Base-by-base conservation (phyloP, 768 basidiomycete genomes). In the Boletus pseudopeckii region DNA sequence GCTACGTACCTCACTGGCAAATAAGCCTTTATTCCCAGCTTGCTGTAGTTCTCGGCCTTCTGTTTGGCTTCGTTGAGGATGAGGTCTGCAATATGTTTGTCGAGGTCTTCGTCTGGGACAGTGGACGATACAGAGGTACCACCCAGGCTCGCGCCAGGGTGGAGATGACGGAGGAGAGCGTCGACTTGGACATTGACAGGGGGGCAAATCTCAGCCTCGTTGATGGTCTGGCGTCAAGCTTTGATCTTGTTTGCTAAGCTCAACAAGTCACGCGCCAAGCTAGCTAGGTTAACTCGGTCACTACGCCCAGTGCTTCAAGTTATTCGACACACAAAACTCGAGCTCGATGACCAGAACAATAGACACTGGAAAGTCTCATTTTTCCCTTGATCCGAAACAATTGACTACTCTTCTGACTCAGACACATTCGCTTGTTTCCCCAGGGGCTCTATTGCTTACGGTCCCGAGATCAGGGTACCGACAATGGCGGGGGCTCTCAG, bases 41-140 rank as follows among this genome's bases (percentile, higher is more conserved):
- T 81, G 48, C 76, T 73, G 67, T 93, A 98, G 53, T 74, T 78
- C 63, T 88, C 84, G 33, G 92, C 92, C 71, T 93, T 91, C 77
- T 86, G 85, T 74, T 91, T 92, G 2, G 97, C 96, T 70, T 98
- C 97, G 59, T 82, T 85, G 38, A 98, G 81, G 48, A 98, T 86
- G 52, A 98, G 80, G 47, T 93, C 89, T 2, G 92, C 92, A 28
- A 99, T 91, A 64, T 92, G 90, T 42, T 83, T 81, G 72, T 98
- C 96, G 42, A 98, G 82, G 63, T 97, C 92, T 18, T 87, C 87
- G 65, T 96, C 90, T n/a, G n/a, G 78, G 30, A 90, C 82, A 1
- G 74, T 73, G 50, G 71, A 67, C 7, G 83, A 62, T 1, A 88
- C 73, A 0, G 88, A 80, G 15, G 80, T 60, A 42, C 90, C 90